Evolutionary conservation across 495 filamentous ascomycete genomes (phyloP).

Genomic region (Barbatosphaeria neglecta): DNA sequence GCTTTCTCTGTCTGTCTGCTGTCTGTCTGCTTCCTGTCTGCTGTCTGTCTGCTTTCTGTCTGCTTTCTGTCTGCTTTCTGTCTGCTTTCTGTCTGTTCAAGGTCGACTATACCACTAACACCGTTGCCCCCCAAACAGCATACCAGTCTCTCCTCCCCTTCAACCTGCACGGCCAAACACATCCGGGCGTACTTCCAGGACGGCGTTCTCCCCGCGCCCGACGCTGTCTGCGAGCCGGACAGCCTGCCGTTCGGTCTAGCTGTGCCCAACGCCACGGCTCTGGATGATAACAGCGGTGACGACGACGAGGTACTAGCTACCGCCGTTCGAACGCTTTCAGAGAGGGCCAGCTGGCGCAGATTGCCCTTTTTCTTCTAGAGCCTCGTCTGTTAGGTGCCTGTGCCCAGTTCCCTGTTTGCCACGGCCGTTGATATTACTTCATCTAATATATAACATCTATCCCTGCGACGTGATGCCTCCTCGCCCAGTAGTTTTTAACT

Average conservation of each 20-base stretch:
- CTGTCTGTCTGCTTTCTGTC: no score
- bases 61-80: no score
- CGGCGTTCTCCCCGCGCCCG: slow-evolving; percentile 17
- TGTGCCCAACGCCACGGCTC: background rate
- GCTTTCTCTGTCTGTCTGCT: background rate
- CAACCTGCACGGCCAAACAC: slow-evolving; percentile 20
- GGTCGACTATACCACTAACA: no score
- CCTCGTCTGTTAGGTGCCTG: no score
- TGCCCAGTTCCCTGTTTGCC: no score
- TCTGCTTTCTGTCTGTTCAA: no score
- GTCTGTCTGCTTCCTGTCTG: no score
- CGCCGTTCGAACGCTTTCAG: background rate
- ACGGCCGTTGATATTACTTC: no score
- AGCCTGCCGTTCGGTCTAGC: slow-evolving; percentile 7
- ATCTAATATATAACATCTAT: no score
- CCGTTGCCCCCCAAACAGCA: slow-evolving; percentile 15
- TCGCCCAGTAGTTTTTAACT: no score
- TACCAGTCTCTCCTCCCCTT: slow-evolving; percentile 22
- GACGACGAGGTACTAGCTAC: background rate
- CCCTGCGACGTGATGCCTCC: no score
- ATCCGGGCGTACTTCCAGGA: slow-evolving; percentile 24
- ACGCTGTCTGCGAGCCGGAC: slow-evolving; percentile 21
- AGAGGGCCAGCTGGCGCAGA: background rate
- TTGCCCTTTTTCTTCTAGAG: no score
- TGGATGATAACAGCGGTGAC: background rate